Evolutionary conservation across 2,329 filamentous ascomycete genomes (phyloP), one percentile per base, ranked within the genome.

Genomic region (Talaromyces atroroseus): DNA sequence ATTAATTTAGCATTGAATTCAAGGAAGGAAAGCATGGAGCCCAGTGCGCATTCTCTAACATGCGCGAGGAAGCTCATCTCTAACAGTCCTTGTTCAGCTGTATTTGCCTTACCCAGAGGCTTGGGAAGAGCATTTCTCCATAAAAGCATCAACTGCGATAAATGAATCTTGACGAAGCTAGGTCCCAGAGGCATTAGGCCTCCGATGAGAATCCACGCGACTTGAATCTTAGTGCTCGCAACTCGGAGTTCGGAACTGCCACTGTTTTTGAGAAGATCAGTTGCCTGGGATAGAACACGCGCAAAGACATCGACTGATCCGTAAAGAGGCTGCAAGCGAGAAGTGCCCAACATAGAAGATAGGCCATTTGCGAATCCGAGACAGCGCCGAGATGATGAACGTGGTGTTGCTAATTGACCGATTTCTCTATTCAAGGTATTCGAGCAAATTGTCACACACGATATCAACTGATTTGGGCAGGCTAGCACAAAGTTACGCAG

Each of bases 121-220:
- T 95, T 96, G 0, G 95, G 92, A 11, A 99, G 80, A 0, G 94
- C 92, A 71, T 97, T 99, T 73, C 96, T 96, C 94, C 94, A 99
- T 6, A 99, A 78, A 8, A 99, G 77, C 56, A 99, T 84, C 21
- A 99, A 80, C 68, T 99, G 94, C 2, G 92, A 92, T 7, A 99
- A 81, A 72, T 99, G 94, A 23, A 97, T 97, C 74, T 99, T 99
- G 72, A 97, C 92, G 71, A 99, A 99, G 71, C 96, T 97, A 3
- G 94, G 92, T 0, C 94, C 94, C 0, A 99, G 81, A 0, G 92
- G 91, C 92, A 97, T 97, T 54, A 99, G 77, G 0, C 95, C 94
- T 38, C 95, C 94, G 48, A 99, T 95, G 57, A 99, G 78, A 49
- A 95, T 95, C 92, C 94, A 99, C 5, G 94, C 94, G 2, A 99